phyloP scores from a whole-genome alignment of 345 rosid genomes.

The Rhodamnia argentea region DNA sequence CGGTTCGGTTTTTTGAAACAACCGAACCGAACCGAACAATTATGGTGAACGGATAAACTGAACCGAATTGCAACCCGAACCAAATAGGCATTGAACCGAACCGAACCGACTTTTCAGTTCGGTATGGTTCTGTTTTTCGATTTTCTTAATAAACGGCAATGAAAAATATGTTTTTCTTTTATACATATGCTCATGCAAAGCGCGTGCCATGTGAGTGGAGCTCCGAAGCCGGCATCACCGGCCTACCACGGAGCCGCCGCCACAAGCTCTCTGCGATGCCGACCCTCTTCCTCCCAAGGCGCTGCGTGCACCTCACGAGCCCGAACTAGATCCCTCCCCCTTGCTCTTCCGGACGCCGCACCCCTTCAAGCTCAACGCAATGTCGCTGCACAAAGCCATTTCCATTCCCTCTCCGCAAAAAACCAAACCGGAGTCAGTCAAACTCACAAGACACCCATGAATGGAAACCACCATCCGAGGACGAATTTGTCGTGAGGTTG shows the following conservation, averaged over 20 bases:
- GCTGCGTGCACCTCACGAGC: constrained; percentile 32
- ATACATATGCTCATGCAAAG: no score
- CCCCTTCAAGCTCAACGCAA: constrained; percentile 7
- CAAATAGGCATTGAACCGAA: no score
- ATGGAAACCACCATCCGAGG: background rate
- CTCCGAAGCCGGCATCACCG: background rate
- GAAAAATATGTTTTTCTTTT: no score
- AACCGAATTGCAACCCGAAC: no score
- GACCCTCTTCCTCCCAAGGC: constrained; percentile 71
- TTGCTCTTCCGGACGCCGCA: constrained; percentile 28
- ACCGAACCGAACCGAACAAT: no score
- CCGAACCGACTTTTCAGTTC: no score
- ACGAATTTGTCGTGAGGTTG: background rate
- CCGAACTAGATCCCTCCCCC: constrained; percentile 27
- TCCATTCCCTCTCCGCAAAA: background rate
- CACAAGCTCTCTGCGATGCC: constrained; percentile 21
- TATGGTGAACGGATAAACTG: no score
- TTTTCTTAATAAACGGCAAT: no score
- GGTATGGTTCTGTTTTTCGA: no score
- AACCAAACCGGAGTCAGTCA: background rate
- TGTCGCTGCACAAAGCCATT: background rate
- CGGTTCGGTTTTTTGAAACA: no score
- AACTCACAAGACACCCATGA: accelerated
- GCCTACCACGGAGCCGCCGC: constrained; percentile 3
- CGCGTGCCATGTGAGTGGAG: constrained; percentile 3